These are phyloP conservation scores for Daldinia grandis DNA, from an alignment of 495 filamentous ascomycete species.

Conservation along the genomic window DNA sequence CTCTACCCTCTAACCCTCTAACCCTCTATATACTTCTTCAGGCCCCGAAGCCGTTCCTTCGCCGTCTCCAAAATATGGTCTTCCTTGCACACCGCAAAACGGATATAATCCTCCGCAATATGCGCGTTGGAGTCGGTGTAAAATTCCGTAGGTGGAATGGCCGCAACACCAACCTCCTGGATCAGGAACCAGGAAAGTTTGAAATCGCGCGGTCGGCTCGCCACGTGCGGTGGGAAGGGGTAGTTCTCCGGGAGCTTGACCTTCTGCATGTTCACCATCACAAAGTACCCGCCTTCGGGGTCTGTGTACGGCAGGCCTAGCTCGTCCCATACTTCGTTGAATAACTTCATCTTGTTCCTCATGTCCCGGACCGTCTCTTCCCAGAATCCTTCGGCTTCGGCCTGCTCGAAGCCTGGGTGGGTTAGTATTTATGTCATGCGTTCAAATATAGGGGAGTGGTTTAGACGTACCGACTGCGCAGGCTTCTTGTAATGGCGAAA, in stretches of 20 bases:
- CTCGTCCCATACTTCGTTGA: conserved; percentile 89
- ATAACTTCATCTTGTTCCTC: conserved; percentile 84
- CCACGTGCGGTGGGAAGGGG: conserved; percentile 87
- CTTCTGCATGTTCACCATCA: conserved; percentile 87
- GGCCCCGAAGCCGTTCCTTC: conserved; percentile 83
- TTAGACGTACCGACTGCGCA: conserved; percentile 74
- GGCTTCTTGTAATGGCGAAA: conserved; percentile 93
- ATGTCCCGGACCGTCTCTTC: conserved; percentile 83
- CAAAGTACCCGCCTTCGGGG: conserved; percentile 96
- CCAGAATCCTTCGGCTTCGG: conserved; percentile 88
- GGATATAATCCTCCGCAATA: conserved; percentile 88
- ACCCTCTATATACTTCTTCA: conserved; percentile 78
- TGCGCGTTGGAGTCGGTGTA: conserved; percentile 84
- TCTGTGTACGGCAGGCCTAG: conserved; percentile 89
- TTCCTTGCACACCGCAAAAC: conserved; percentile 97
- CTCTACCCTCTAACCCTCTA: conserved; percentile 9
- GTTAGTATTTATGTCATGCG: background rate
- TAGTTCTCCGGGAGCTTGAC: conserved; percentile 84
- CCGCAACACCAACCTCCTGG: conserved; percentile 92
- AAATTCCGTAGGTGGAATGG: conserved; percentile 96
- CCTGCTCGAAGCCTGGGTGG: conserved; percentile 77
- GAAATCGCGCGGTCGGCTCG: conserved; percentile 86
- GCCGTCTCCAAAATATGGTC: conserved; percentile 88
- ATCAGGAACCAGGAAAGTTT: conserved; percentile 96
- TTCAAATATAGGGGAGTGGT: background rate